Evolutionary conservation across 1,284 basidiomycete genomes (phyloP).

Genomic region (Leccinum subrobustum): DNA sequence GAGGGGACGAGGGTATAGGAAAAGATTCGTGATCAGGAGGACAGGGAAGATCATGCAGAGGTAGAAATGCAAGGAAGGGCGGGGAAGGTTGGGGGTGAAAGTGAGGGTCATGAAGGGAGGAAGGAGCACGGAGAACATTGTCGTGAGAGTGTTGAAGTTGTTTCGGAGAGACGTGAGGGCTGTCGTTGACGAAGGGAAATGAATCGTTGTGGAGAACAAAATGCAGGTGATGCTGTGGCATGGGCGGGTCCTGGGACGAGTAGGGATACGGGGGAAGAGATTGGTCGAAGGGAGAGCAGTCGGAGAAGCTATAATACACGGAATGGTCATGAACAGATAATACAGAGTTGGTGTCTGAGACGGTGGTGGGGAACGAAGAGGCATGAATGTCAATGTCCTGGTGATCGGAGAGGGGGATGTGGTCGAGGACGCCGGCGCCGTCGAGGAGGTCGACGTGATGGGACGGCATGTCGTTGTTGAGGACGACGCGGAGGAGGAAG

Average conservation of each 20-base stretch:
- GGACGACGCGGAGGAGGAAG: slow-evolving; percentile 15
- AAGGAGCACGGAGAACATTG: slow-evolving; percentile 14
- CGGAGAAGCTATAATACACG: slow-evolving; percentile 36
- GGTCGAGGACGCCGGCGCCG: slow-evolving; percentile 22
- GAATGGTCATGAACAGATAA: slow-evolving; percentile 33
- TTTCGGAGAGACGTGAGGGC: slow-evolving; percentile 32
- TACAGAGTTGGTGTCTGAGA: slow-evolving; percentile 31
- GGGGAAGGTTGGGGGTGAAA: slow-evolving; percentile 28
- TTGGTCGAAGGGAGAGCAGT: slow-evolving; percentile 24
- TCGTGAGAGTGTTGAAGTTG: slow-evolving; percentile 27
- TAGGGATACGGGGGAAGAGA: slow-evolving; percentile 25
- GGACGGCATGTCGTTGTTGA: slow-evolving; percentile 23
- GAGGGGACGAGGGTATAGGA: slow-evolving; percentile 19
- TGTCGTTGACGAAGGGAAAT: slow-evolving; percentile 21
- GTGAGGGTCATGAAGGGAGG: slow-evolving; percentile 28
- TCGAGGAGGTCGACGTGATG: slow-evolving; percentile 15
- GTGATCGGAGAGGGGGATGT: slow-evolving; percentile 27
- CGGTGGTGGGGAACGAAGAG: slow-evolving; percentile 19
- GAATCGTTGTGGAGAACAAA: slow-evolving; percentile 27
- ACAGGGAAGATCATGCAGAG: slow-evolving; percentile 28
- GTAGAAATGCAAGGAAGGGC: slow-evolving; percentile 25
- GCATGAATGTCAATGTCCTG: slow-evolving; percentile 34
- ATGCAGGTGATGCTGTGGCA: slow-evolving; percentile 29
- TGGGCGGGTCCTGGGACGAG: slow-evolving; percentile 27
- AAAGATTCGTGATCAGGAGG: slow-evolving; percentile 24